These are phyloP conservation scores for Ceratobasidium sp. DNA, from an alignment of 1,284 basidiomycete species.

Conservation along the genomic window DNA sequence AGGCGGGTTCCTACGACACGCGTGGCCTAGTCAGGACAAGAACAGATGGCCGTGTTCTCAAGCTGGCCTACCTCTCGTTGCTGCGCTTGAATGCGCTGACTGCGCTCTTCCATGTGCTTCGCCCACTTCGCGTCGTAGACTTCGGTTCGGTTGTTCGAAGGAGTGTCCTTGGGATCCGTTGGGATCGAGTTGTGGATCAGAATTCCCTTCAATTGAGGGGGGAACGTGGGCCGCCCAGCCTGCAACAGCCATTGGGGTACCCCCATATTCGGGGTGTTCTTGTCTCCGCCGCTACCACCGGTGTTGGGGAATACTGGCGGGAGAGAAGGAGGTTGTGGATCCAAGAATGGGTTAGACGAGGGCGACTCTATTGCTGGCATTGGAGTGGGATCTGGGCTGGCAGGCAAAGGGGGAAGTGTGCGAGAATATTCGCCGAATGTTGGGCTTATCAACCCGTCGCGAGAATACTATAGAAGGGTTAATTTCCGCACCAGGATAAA, in stretches of 20 bases:
- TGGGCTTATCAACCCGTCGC: not conserved
- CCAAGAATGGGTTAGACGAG: not conserved
- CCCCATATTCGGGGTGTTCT: not conserved
- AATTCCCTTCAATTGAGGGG: not conserved
- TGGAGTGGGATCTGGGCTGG: not conserved
- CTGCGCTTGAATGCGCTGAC: not conserved
- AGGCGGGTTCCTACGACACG: no score
- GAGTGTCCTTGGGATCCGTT: not conserved
- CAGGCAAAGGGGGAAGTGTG: not conserved
- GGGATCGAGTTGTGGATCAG: not conserved
- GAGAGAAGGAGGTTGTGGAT: not conserved
- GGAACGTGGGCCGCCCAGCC: not conserved
- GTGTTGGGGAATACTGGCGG: not conserved
- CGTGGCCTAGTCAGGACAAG: no score
- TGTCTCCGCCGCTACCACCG: not conserved
- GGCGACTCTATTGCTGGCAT: no score
- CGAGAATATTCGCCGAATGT: not conserved
- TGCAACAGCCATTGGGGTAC: not conserved
- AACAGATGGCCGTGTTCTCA: no score
- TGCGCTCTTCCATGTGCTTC: conserved; percentile 13
- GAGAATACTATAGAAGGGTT: not conserved
- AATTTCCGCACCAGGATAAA: not conserved
- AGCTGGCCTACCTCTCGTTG: not conserved
- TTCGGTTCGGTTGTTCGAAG: not conserved
- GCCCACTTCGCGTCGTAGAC: not conserved